These are phyloP conservation scores for Termitomyces heimii DNA, from an alignment of 768 basidiomycete genomes.

Conservation along the genomic window DNA sequence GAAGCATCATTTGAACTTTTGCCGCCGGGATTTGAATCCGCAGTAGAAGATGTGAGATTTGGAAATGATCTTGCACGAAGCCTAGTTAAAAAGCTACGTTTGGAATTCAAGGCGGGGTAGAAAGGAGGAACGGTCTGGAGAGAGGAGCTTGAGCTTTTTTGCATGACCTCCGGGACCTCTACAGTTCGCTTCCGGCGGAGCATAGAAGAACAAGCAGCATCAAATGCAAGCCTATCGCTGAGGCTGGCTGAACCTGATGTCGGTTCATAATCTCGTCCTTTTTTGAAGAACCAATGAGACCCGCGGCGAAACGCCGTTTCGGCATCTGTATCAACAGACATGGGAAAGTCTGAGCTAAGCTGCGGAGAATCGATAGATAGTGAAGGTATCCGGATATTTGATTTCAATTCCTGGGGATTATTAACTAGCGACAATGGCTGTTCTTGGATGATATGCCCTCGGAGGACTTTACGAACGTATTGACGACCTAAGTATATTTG, in stretches of 20 bases:
- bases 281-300: conserved; percentile 49
- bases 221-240: conserved; percentile 20
- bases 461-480: conserved; percentile 52
- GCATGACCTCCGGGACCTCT: conserved; percentile 23
- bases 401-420: conserved; percentile 3
- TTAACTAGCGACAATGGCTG: conserved; percentile 15
- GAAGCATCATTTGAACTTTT: conserved; percentile 20
- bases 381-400: conserved; percentile 11
- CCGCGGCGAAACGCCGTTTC: conserved; percentile 64
- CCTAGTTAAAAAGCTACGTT: conserved; percentile 32
- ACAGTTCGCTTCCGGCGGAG: conserved; percentile 46
- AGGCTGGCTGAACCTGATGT: conserved; percentile 29
- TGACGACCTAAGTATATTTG: conserved; percentile 79
- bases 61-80: conserved; percentile 41
- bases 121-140: background rate
- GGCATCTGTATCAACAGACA: conserved; percentile 76
- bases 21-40: conserved; percentile 15
- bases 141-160: background rate
- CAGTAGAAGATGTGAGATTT: conserved; percentile 29
- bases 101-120: background rate
- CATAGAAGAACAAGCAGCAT: conserved; percentile 33
- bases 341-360: conserved; percentile 43
- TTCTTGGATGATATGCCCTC: conserved; percentile 23
- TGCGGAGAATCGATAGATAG: conserved; percentile 25
- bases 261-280: conserved; percentile 32